These are phyloP conservation scores for Chrysosporium queenslandicum DNA, from an alignment of 2,329 filamentous ascomycete genomes.

Conservation along the genomic window DNA sequence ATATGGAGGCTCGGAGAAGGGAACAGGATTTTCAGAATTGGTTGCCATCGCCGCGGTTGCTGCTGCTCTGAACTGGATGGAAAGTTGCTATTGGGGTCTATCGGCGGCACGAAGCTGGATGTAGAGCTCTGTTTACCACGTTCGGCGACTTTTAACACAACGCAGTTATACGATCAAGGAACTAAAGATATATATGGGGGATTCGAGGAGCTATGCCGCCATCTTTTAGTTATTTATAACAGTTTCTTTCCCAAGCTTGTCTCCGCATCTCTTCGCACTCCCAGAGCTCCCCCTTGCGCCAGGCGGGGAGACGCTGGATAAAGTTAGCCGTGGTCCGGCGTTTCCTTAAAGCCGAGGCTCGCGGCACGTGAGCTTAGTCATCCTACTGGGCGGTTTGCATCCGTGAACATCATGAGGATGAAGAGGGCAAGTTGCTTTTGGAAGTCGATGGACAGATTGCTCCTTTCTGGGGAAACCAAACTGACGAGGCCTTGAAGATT, in stretches of 20 bases:
- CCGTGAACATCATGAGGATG: too few species aligned
- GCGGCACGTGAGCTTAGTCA: not conserved
- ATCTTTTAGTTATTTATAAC: too few species aligned
- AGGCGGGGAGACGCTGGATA: too few species aligned
- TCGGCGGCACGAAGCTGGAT: too few species aligned
- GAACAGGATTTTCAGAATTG: constrained; percentile 39
- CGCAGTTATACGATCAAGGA: too few species aligned
- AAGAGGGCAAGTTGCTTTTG: too few species aligned
- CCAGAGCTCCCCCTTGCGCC: not conserved
- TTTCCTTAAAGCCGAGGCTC: not conserved
- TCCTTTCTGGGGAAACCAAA: too few species aligned
- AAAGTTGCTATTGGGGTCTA: not conserved
- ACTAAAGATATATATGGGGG: not conserved
- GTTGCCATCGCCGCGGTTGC: constrained; percentile 20
- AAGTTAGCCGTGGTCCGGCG: not conserved
- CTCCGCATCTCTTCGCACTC: not conserved
- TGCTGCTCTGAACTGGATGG: not conserved
- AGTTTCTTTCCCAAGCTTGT: not conserved
- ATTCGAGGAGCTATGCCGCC: too few species aligned
- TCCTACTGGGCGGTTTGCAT: not conserved
- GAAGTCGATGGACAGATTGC: too few species aligned
- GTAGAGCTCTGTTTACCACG: too few species aligned
- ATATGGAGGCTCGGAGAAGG: constrained; percentile 65
- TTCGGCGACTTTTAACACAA: too few species aligned
- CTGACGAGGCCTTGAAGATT: too few species aligned